Evolutionary conservation across 1,139 yeast genomes (phyloP), one percentile per base, ranked within the genome.

Genomic region (Yamadazyma friedrichii): DNA sequence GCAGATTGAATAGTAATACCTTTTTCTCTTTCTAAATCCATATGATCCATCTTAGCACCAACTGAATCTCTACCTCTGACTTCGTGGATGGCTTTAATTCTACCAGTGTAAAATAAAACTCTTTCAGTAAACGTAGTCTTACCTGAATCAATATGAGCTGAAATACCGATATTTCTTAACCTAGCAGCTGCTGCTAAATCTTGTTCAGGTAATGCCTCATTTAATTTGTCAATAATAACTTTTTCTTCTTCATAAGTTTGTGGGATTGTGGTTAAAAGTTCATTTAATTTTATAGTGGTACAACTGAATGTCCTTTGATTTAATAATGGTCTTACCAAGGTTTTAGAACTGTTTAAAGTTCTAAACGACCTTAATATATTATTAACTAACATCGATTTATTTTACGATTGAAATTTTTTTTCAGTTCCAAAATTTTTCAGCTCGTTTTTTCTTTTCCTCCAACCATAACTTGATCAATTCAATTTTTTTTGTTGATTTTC

Each of bases 1-100:
- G 98, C 98, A 45, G 97, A 88, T 68, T 93, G 98, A 62, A 93
- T 93, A 42, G 98, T 93, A 56, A 93, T 93, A 22, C 98, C 98
- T 50, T 97, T 75, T 63, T 89, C 96, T 58, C 96, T 73, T 64
- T 93, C 98, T 37, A 93, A 96, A 55, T 93, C 97, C 57, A 93
- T 71, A 60, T 87, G 88, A 57, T 93, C 98, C 59, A 93, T 93
- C 67, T 89, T 93, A 45, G 99, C 99, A 44, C 99, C 99, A 45
- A 93, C 98, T 52, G 91, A 83, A 64, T 93, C 99, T 58, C 95
- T 82, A 39, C 99, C 99, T 64, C 98, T 79, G 39, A 93, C 99
- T 65, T 93, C 99, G 61, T 93, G 99, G 56, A 93, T 94, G 22
- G 96, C 96, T 62, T 91, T 89, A 64, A 94, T 94, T 61, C 98